Evolutionary conservation across 345 rosid species (phyloP), one percentile per base, ranked within the genome.

Genomic region (Sisymbrium altissimum): DNA sequence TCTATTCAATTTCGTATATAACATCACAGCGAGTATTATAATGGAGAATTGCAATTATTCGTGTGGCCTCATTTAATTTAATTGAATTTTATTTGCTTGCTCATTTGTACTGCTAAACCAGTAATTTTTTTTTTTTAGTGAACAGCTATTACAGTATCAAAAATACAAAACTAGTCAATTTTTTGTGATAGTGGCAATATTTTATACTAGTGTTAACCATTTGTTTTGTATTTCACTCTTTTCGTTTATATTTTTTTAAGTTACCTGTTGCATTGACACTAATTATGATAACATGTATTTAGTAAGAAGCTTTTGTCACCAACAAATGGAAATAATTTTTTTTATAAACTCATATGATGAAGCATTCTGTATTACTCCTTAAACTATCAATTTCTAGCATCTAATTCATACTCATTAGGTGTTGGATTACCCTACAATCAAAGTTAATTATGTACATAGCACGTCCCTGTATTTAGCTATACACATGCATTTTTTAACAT

Each of bases 391-490:
- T 70, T 63, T 63, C 45, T 36, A 63, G 35, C 49, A 68, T 48
- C 66, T 61, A 73, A 77, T 75, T 67, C 55, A 69, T 70, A 63
- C 60, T 77, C 63, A 78, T 81, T 77, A 84, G 71, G 64, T 71
- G 77, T 66, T 72, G 68, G 39, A 76, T 59, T 80, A 71, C 75
- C 70, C 80, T 46, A 75, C 76, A 78, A 81, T 78, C 56, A 69
- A 83, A 77, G 80, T 70, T 70, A 77, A 55, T 69, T 54, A 69
- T 36, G 46, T 35, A 40, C 35, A 27, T 21, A 59, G 35, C 55
- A 67, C 17, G n/a, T 49, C 9, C 63, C 41, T 66, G 7, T 27
- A 30, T 10, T 15, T 29, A 39, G 25, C 25, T 21, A 38, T 32
- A 64, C 15, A 53, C 43, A 59, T 60, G 19, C 7, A 1, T 61